A percentile compares a stretch with the other conserved stretches of the same genome.
Evolutionary conservation across 345 rosid species (phyloP).

Genomic region (Mangifera indica): DNA sequence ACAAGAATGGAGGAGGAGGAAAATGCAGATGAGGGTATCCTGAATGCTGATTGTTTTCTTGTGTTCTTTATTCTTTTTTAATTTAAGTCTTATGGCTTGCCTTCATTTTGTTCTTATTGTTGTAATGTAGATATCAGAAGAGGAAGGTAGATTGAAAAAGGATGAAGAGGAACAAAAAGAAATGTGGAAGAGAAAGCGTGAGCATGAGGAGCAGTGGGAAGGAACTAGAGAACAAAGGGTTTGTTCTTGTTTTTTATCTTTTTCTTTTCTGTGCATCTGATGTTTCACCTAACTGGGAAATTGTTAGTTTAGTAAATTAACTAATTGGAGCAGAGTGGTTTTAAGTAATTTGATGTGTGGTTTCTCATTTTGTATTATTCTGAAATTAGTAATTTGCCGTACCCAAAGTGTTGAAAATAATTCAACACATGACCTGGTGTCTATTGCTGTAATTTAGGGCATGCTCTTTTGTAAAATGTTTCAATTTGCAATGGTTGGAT

Average conservation of each 20-base stretch:
- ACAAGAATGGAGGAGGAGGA: conserved; percentile 98
- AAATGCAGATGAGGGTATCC: conserved; percentile 95
- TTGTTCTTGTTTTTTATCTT: conserved; percentile 20
- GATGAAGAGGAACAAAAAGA: conserved; percentile 98
- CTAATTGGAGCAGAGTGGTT: not conserved
- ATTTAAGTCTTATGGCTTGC: not conserved
- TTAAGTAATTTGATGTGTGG: no score
- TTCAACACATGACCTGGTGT: no score
- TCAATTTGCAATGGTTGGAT: no score
- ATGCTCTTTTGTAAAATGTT: no score
- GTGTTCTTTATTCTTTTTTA: not conserved
- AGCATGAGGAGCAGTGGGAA: conserved; percentile 99
- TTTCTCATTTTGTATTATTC: no score
- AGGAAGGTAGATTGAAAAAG: conserved; percentile 96
- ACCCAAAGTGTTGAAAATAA: no score
- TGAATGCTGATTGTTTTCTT: conserved; percentile 23
- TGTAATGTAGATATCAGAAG: conserved; percentile 83
- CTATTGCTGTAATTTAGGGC: no score
- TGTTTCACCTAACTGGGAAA: not conserved
- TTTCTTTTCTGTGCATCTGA: not conserved
- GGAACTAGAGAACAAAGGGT: conserved; percentile 96
- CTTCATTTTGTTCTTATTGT: not conserved
- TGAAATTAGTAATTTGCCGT: no score
- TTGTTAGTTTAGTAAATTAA: not conserved
- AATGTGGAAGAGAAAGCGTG: conserved; percentile 95